These are phyloP conservation scores for Cucumis melo DNA, from an alignment of 306 rosid species.

Conservation along the genomic window DNA sequence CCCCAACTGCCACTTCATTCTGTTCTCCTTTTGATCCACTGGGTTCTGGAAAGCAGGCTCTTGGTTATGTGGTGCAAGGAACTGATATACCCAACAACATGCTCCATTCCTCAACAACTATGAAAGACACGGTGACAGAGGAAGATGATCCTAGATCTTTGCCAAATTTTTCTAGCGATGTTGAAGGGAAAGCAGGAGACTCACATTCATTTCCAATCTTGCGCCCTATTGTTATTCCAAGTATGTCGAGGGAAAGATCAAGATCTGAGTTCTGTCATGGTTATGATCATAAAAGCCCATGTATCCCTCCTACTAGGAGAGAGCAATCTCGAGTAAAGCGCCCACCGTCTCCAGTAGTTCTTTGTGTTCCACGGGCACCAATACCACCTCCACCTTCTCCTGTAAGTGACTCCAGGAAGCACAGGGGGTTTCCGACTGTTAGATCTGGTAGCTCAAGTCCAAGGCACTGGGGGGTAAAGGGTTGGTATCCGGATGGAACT, in stretches of 20 bases:
- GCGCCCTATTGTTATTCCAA: slow-evolving; percentile 82
- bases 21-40: slow-evolving; percentile 77
- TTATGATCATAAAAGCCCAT: slow-evolving; percentile 70
- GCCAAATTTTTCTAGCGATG: slow-evolving; percentile 45
- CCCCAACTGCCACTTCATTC: slow-evolving; percentile 80
- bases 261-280: slow-evolving; percentile 45
- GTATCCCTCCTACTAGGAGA: slow-evolving; percentile 68
- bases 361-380: slow-evolving; percentile 77
- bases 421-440: slow-evolving; percentile 87
- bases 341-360: slow-evolving; percentile 91
- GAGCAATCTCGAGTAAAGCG: slow-evolving; percentile 86
- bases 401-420: slow-evolving; percentile 69
- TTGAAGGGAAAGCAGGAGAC: slow-evolving; percentile 58
- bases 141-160: slow-evolving; percentile 59
- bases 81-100: slow-evolving; percentile 62
- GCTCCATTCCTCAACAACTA: slow-evolving; percentile 54
- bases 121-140: slow-evolving; percentile 44
- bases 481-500: slow-evolving; percentile 88
- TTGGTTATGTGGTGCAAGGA: slow-evolving; percentile 68
- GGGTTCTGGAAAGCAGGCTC: slow-evolving; percentile 60
- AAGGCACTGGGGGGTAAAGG: slow-evolving; percentile 93
- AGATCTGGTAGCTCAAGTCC: slow-evolving; percentile 99
- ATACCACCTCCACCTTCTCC: slow-evolving; percentile 91
- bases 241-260: slow-evolving; percentile 64
- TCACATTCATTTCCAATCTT: slow-evolving; percentile 68